These are phyloP conservation scores for Takakia lepidozioides DNA, from an alignment of 225 moss, liverwort and hornwort species.

Conservation along the genomic window DNA sequence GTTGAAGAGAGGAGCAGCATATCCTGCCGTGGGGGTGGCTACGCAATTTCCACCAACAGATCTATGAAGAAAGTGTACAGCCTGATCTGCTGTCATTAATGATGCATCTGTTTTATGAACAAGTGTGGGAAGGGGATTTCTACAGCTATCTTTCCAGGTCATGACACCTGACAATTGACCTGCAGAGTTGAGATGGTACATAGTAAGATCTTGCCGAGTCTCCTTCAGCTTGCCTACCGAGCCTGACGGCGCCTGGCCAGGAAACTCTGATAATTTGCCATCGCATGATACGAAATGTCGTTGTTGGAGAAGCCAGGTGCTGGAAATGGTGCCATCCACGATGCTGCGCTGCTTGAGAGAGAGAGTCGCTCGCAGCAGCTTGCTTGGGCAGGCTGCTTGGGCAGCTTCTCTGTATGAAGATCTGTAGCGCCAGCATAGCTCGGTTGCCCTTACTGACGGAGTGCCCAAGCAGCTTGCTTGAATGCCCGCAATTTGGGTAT, in stretches of 20 bases:
- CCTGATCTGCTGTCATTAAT: slow-evolving; percentile 2
- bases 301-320: slow-evolving; percentile 2
- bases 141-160: neutral
- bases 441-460: too few species aligned
- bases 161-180: neutral
- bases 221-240: neutral
- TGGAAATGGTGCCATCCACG: too few species aligned
- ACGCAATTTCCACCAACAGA: neutral
- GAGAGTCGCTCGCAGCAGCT: too few species aligned
- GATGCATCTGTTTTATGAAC: neutral
- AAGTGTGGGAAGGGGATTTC: neutral
- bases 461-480: too few species aligned
- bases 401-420: too few species aligned
- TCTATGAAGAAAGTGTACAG: neutral
- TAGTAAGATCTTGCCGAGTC: neutral
- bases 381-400: too few species aligned
- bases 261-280: neutral
- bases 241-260: slow-evolving; percentile 1
- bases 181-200: neutral
- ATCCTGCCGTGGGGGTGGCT: neutral
- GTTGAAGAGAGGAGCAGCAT: too few species aligned
- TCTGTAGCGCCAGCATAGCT: too few species aligned
- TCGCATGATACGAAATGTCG: neutral
- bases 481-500: too few species aligned
- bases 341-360: too few species aligned